Base-by-base conservation (phyloP, 805 yeast species). In the Grigorovia humatica region DNA sequence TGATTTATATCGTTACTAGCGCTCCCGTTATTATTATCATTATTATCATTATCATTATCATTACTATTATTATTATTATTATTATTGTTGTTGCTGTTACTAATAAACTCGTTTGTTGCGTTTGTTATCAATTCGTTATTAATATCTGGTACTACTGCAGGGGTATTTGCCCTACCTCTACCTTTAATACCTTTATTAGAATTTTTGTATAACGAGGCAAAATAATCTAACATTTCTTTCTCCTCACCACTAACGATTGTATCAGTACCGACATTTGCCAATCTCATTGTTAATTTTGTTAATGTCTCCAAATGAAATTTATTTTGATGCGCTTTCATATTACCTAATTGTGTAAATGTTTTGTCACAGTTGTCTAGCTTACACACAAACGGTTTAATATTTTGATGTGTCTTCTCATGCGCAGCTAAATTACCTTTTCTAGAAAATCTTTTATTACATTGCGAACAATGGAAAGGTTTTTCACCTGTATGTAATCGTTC, bases 361-460 rank as follows among this genome's bases (percentile, higher is more conserved):
- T 88, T 89, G 57, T 79, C 81, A 70, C 97, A 90, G 51, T 77
- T 74, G 65, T 88, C 96, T 53, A 90, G 73, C 59, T 79, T 80
- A 69, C 97, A 90, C 50, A 78, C 77, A 63, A 73, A 87, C 8
- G 96, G 96, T 60, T 85, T 82, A 52, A 80, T 71, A 57, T 85
- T 81, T 52, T 81, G 81, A 68, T 89, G 97, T 0, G 95, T 89
- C 52, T 86, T 70, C 64, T 76, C 73, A 69, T 90, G 98, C 3
- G 96, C 95, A 20, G 93, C 90, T 57, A 88, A 75, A 69, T 90
- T 90, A 18, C 98, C 97, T 67, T 90, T 87, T 62, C 96, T 78
- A 49, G 96, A 88, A 66, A 90, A 90, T 42, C 79, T 74, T 54
- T 88, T 78, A 20, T 79, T 79, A 68, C 98, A 90, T 4, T 77